Evolutionary conservation across 345 rosid species (phyloP).

Genomic region (Eucalyptus curtisii): DNA sequence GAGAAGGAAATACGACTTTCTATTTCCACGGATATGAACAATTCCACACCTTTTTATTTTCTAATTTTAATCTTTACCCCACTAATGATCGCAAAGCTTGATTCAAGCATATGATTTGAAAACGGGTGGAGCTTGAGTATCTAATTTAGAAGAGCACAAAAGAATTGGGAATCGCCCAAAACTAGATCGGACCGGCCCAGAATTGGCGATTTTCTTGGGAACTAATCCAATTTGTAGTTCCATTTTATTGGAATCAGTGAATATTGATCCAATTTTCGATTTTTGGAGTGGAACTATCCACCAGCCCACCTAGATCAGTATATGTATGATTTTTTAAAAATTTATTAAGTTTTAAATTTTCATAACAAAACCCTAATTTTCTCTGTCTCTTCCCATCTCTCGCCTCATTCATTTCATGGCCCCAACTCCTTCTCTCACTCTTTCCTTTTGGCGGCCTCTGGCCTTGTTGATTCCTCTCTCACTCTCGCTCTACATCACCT

Average conservation of each 20-base stretch:
- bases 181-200: accelerated
- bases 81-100: not conserved
- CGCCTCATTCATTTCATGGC: not conserved
- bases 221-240: accelerated
- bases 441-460: not conserved
- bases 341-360: too few relatives aligned
- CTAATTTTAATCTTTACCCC: too few relatives aligned
- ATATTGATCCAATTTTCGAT: accelerated
- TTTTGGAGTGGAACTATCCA: too few relatives aligned
- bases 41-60: not conserved
- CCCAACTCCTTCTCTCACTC: not conserved
- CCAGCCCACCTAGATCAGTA: too few relatives aligned
- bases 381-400: too few relatives aligned
- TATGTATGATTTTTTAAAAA: too few relatives aligned
- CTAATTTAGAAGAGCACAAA: not conserved
- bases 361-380: too few relatives aligned
- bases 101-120: not conserved
- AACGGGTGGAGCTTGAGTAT: not conserved
- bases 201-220: too few relatives aligned
- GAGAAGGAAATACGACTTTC: not conserved
- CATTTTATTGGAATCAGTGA: too few relatives aligned
- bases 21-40: not conserved
- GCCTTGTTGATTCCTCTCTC: not conserved
- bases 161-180: accelerated
- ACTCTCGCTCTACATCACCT: not conserved